Conservation (phyloP, 257 asterid species). For the Thymus mandschuricus region DNA sequence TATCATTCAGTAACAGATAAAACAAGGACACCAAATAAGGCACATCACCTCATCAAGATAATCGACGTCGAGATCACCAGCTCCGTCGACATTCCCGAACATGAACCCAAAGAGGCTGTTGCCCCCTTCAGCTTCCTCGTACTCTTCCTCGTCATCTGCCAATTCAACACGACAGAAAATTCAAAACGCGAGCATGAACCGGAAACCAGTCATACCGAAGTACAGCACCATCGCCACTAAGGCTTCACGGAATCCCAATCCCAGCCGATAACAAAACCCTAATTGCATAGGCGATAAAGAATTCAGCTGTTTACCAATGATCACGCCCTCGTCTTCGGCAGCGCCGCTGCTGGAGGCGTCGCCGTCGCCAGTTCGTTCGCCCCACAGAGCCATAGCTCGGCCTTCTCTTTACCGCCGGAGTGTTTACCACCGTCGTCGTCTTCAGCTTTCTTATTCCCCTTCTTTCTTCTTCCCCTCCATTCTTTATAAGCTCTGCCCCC, state of each 20-base stretch:
- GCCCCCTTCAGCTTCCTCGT: conserved; percentile 83
- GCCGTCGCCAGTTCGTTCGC: conserved; percentile 36
- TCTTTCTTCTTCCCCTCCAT: conserved; percentile 22
- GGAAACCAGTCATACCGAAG: conserved; percentile 15
- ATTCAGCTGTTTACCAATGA: conserved; percentile 41
- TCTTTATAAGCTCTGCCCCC: conserved; percentile 12
- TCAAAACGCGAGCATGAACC: conserved; percentile 26
- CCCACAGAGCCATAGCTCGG: conserved; percentile 39
- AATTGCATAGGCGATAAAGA: conserved; percentile 29
- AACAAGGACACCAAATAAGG: conserved; percentile 2
- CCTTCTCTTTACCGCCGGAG: neutral
- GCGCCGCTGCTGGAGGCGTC: conserved; percentile 27
- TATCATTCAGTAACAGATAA: conserved; percentile 14
- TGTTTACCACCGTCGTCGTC: conserved; percentile 5
- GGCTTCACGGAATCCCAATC: conserved; percentile 10
- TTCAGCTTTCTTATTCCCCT: conserved; percentile 21
- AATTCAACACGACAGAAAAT: conserved; percentile 29
- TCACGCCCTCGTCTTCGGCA: conserved; percentile 40
- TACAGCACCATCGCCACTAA: neutral
- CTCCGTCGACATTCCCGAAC: conserved; percentile 94
- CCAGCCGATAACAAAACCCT: conserved; percentile 34
- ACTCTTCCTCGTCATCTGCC: conserved; percentile 95
- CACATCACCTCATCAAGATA: conserved; percentile 92
- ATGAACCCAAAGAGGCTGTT: conserved; percentile 90
- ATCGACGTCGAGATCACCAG: conserved; percentile 98